Evolutionary conservation across 768 basidiomycete genomes (phyloP).

Genomic region (Trametes punicea): DNA sequence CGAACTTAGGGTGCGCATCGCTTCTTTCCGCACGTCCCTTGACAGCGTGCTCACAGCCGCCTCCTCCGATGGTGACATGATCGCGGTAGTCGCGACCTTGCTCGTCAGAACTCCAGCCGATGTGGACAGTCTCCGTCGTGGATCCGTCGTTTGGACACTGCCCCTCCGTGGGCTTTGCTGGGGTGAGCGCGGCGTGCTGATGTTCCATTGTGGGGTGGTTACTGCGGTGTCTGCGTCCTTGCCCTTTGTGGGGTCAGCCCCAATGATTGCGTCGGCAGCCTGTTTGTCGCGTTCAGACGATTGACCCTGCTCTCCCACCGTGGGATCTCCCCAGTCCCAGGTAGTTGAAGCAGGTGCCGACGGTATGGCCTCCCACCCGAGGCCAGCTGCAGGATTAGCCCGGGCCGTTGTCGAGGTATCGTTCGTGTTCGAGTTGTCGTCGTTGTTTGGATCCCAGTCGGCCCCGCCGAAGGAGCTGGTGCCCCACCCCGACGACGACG

Average conservation of each 20-base stretch:
- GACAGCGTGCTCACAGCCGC: not conserved
- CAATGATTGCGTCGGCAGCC: not conserved
- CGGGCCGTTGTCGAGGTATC: not conserved
- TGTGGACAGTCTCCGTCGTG: not conserved
- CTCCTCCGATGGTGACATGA: not conserved
- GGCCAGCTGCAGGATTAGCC: too few species aligned
- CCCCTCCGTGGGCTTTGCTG: not conserved
- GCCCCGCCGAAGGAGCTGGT: not conserved
- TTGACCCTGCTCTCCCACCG: not conserved
- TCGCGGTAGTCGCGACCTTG: not conserved
- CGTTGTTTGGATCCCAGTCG: not conserved
- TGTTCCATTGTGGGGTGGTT: not conserved
- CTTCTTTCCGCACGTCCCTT: not conserved
- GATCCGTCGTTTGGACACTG: not conserved
- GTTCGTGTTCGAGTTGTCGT: not conserved
- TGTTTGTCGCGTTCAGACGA: not conserved
- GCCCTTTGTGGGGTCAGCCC: not conserved
- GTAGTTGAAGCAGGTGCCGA: not conserved
- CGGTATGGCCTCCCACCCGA: too few species aligned
- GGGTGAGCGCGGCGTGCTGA: not conserved
- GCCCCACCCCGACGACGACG: not conserved
- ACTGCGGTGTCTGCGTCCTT: not conserved
- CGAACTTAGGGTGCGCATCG: constrained; percentile 1
- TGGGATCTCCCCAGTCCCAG: not conserved
- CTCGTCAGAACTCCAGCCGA: not conserved